Base-by-base conservation (phyloP, 1,139 yeast genomes). In the Suhomyces anneliseae region DNA sequence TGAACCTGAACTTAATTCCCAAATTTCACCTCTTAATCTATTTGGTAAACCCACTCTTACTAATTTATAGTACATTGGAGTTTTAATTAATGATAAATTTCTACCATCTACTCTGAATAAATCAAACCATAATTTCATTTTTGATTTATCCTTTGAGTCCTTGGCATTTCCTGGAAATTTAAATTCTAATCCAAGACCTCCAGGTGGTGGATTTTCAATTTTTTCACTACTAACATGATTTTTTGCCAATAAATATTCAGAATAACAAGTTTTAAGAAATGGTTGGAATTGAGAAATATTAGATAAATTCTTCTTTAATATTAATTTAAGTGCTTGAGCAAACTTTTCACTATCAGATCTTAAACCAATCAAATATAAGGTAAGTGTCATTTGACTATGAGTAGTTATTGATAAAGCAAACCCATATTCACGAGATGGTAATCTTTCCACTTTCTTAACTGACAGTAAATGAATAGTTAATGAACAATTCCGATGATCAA, bases 1-100 rank as follows among this genome's bases (percentile, higher is more conserved):
- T 0, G 96, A 85, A 6, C 99, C 99, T 46, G 90, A 82, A 45
- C 90, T 82, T 49, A 90, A 70, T 64, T 93, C 99, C 99, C 99
- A 95, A 14, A 93, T 75, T 61, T 95, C 99, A 33, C 99, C 99
- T 55, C 99, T 76, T 46, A 93, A 72, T 49, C 95, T 74, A 61
- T 93, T 93, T 8, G 99, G 98, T 36, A 95, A 74, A 0, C 99
- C 99, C 14, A 90, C 95, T 46, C 97, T 76, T 15, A 93, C 78
- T 45, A 92, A 78, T 58, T 87, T 87, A 64, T 84, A 88, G 62
- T 90, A 93, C 64, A 84, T 82, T 31, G 85, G 90, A 47, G 87
- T 89, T 43, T 83, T 79, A 1, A 89, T 76, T 27, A 92, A 58
- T 1, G 95, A 84, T 44, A 95, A 69, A 60, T 92, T 92, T 44